Evolutionary conservation across 2,329 filamentous ascomycete genomes (phyloP), one percentile per base, ranked within the genome.

Genomic region (Beauveria sp.): DNA sequence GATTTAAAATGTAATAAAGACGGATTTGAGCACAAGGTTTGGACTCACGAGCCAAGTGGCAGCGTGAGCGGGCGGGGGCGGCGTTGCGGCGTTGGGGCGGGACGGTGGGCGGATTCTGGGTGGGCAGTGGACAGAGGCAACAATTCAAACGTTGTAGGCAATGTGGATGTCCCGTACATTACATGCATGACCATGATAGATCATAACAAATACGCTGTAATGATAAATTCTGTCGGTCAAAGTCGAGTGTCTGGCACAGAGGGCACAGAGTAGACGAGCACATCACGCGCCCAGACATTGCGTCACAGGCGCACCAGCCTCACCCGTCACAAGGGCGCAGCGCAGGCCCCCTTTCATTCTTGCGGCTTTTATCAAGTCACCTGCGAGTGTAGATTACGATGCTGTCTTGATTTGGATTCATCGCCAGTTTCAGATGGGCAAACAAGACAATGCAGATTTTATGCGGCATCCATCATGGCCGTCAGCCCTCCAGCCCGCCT

Each of bases 231-330:
- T 38, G 34, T 38, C 34, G 14, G 34, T 38, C 34, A 38, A 16
- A 16, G 34, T 16, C 34, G 34, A 38, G 14, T 38, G 34, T 38
- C 34, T 6, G 34, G 12, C 34, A 38, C 34, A 1, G 34, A 38
- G 34, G 34, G 12, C 34, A 38, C 12, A 1, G 34, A 38, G 34
- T 38, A 58, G 55, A 50, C 55, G n/a, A 58, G 55, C 45, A 58
- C 55, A 58, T 58, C 55, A 58, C 55, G 55, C 55, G 55, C 55
- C 31, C 45, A 42, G 28, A 34, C 31, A 58, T 59, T 59, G 56
- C 56, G 56, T 59, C 56, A 59, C 56, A 59, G 56, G 56, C 56
- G 43, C 34, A 43, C 46, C 56, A 51, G 45, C 48, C 56, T 51
- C 46, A 20, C 22, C 46, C 45, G 38, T 59, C 46, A 59, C 56